Evolutionary conservation across 345 rosid species (phyloP).

Genomic region (Bretschneidera sinensis): DNA sequence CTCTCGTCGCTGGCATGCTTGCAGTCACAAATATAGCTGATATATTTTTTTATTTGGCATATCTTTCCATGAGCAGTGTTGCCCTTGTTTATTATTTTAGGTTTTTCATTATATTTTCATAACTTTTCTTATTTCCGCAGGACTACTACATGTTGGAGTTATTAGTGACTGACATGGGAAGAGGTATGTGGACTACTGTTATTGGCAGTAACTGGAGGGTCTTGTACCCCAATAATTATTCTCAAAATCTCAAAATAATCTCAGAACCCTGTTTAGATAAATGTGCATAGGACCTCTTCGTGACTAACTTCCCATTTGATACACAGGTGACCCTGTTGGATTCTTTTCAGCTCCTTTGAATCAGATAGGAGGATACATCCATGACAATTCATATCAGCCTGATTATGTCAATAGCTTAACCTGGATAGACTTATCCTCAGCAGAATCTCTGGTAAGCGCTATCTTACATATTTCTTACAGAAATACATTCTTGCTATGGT

Average conservation of each 20-base stretch:
- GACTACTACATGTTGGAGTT: conserved; percentile 59
- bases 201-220: neutral
- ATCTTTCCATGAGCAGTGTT: neutral
- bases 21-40: no score
- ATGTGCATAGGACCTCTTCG: neutral
- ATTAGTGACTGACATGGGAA: conserved; percentile 63
- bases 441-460: conserved; percentile 42
- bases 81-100: neutral
- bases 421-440: conserved; percentile 65
- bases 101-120: conserved; percentile 12
- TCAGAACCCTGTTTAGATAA: neutral
- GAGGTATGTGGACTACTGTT: conserved; percentile 39
- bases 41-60: no score
- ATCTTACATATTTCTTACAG: neutral
- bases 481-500: neutral
- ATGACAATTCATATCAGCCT: conserved; percentile 33
- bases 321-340: conserved; percentile 74
- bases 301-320: conserved; percentile 13
- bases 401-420: conserved; percentile 47
- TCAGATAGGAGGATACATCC: conserved; percentile 47
- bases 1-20: no score
- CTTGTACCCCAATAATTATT: neutral
- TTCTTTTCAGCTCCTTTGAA: conserved; percentile 64
- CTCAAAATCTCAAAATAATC: neutral
- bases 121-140: conserved; percentile 39